Percentiles rank a stretch among this genome's conserved stretches.
Conservation (phyloP, 805 yeast species). For the Lipomyces orientalis region DNA sequence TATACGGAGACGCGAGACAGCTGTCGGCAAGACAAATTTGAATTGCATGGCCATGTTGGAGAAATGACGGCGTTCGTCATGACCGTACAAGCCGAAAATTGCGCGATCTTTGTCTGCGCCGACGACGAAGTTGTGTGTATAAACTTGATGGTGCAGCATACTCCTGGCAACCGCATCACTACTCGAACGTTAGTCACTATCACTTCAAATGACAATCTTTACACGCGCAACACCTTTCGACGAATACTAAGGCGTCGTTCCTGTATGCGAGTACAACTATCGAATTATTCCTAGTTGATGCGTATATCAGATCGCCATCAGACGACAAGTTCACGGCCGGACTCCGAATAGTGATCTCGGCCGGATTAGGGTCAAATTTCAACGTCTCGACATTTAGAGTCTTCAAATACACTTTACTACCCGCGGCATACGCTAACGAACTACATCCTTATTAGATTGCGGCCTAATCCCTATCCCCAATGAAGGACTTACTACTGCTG, state of each 20-base stretch:
- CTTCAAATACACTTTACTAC: constrained; percentile 18
- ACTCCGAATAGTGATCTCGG: constrained; percentile 21
- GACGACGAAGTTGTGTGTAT: constrained; percentile 10
- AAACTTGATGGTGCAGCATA: constrained; percentile 26
- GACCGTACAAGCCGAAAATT: constrained; percentile 23
- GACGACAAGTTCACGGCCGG: constrained; percentile 20
- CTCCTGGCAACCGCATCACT: constrained; percentile 27
- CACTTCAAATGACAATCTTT: not conserved
- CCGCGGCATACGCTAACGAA: constrained; percentile 28
- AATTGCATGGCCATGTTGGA: constrained; percentile 19
- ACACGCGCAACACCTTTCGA: constrained; percentile 16
- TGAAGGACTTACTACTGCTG: constrained; percentile 1
- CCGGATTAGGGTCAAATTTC: constrained; percentile 15
- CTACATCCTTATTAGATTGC: constrained; percentile 5
- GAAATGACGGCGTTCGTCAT: constrained; percentile 18
- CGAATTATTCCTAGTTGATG: constrained; percentile 28
- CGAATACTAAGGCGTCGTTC: constrained; percentile 8
- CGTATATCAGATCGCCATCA: constrained; percentile 18
- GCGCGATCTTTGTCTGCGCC: constrained; percentile 30
- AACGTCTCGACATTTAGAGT: constrained; percentile 17
- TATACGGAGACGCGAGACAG: constrained; percentile 21
- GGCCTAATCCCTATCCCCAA: not conserved
- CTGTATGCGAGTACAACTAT: constrained; percentile 12
- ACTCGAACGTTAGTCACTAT: not conserved
- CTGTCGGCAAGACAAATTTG: constrained; percentile 23